Evolutionary conservation across 805 yeast genomes (phyloP), one percentile per base, ranked within the genome.

Genomic region (Myxozyma kluyveri): DNA sequence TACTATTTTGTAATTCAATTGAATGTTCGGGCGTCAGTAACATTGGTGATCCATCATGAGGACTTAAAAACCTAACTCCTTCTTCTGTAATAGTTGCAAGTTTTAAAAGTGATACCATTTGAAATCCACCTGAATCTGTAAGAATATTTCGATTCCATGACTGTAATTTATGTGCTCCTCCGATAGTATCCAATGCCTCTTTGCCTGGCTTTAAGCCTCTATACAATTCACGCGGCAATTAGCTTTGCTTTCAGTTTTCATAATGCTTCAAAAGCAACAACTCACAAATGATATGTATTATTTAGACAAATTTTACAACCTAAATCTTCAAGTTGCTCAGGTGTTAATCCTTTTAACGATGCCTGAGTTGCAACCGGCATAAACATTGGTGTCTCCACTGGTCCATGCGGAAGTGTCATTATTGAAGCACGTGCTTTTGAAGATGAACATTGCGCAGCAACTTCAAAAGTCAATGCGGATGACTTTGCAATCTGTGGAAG

Each of bases 301-400:
- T 73, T 73, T 38, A 73, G 63, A 49, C 75, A 74, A 31, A 73
- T 67, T 43, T 69, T 69, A 61, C 77, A 74, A 36, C 67, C 73
- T 38, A 73, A 62, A 36, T 63, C 63, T 12, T 64, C 65, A 31
- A 73, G 67, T 61, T 73, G 77, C 46, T 71, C 70, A 6, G 72
- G 69, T 2, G 76, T 74, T 37, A 73, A 61, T 9, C 77, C 77
- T 57, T 73, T 73, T 33, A 73, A 64, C 4, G 76, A 68, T 4
- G 77, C 77, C 63, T 73, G 77, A 21, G 76, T 72, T 41, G 75
- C 76, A 2, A 73, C 77, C 1, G 77, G 77, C 76, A 73, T 74
- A 59, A 73, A 73, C 65, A 73, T 74, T 2, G 77, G 77, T 2
- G 77, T 71, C 38, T 69, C 64, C 6, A 73, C 71, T 60, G 65